phyloP scores from a whole-genome alignment of 1,139 yeast species.

The Hemisphaericaspora lyxosophila region DNA sequence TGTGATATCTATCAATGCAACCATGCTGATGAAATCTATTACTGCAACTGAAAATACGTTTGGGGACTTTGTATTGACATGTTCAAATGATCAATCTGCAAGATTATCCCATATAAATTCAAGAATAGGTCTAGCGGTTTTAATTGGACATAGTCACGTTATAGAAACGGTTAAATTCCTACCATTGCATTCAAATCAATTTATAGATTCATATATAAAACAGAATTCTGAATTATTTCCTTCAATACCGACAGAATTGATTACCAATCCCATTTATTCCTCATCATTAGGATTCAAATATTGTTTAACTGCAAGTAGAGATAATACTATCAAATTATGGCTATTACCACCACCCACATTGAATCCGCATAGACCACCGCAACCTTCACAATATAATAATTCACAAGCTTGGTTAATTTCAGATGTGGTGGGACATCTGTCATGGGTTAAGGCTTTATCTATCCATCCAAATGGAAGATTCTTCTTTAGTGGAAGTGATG shows the following conservation, averaged over 20 bases:
- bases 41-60: slow-evolving; percentile 13
- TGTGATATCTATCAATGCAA: slow-evolving; percentile 20
- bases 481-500: slow-evolving; percentile 77
- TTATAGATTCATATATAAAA: slow-evolving; percentile 50
- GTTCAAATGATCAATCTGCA: slow-evolving; percentile 79
- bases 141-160: slow-evolving; percentile 82
- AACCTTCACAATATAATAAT: slow-evolving; percentile 48
- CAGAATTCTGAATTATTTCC: slow-evolving; percentile 33
- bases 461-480: slow-evolving; percentile 78
- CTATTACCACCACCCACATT: slow-evolving; percentile 59
- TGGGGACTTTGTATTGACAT: slow-evolving; percentile 67
- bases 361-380: slow-evolving; percentile 55
- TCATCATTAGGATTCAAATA: slow-evolving; percentile 58
- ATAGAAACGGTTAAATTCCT: slow-evolving; percentile 72
- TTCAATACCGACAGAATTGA: slow-evolving; percentile 32
- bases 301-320: slow-evolving; percentile 81
- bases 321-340: slow-evolving; percentile 77
- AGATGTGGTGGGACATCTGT: slow-evolving; percentile 68
- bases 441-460: slow-evolving; percentile 77
- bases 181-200: slow-evolving; percentile 51
- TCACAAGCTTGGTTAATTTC: slow-evolving; percentile 64
- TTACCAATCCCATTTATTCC: slow-evolving; percentile 24
- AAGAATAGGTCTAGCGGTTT: slow-evolving; percentile 66
- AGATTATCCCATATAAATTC: slow-evolving; percentile 63
- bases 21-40: slow-evolving; percentile 4